Percentiles rank a stretch among this genome's conserved stretches.
phyloP scores from a whole-genome alignment of 495 filamentous ascomycete species.

The Arthonia radiata region DNA sequence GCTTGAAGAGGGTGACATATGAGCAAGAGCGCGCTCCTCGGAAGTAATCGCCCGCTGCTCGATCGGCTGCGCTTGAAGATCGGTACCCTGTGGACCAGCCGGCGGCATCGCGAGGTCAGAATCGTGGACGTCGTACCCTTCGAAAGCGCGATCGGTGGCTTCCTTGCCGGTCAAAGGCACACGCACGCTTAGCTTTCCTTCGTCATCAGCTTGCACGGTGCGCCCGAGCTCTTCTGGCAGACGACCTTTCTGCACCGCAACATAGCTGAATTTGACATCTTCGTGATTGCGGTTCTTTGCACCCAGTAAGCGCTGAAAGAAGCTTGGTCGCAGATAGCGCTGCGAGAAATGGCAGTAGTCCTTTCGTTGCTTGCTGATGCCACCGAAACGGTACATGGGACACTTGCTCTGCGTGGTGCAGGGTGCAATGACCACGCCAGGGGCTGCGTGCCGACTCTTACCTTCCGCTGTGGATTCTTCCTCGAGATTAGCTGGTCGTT shows the following conservation, averaged over 20 bases:
- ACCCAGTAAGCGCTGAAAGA: slow-evolving; percentile 55
- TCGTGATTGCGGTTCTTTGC: slow-evolving; percentile 57
- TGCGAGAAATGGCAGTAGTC: slow-evolving; percentile 86
- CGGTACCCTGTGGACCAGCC: too few species aligned
- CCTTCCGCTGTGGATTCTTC: slow-evolving; percentile 7
- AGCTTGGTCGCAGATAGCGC: slow-evolving; percentile 60
- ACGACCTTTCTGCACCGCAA: slow-evolving; percentile 61
- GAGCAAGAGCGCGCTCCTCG: slow-evolving; percentile 1
- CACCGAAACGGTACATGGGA: slow-evolving; percentile 59
- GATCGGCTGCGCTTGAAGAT: too few species aligned
- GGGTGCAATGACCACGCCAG: slow-evolving; percentile 81
- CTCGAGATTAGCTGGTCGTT: slow-evolving; percentile 10
- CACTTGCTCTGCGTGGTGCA: slow-evolving; percentile 80
- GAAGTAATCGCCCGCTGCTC: too few species aligned
- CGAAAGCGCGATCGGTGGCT: slow-evolving; percentile 17
- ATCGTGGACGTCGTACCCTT: slow-evolving; percentile 14
- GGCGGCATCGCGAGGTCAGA: too few species aligned
- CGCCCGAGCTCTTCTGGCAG: slow-evolving; percentile 19
- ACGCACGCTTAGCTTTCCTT: slow-evolving; percentile 11
- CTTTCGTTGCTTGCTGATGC: slow-evolving; percentile 41
- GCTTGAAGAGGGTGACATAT: neutral
- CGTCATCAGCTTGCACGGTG: slow-evolving; percentile 3
- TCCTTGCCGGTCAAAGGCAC: too few species aligned
- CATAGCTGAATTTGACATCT: slow-evolving; percentile 68
- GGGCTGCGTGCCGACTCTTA: slow-evolving; percentile 10